Percentiles rank a stretch among this genome's conserved stretches.
These are phyloP conservation scores for Torulaspora microellipsoides DNA, from an alignment of 805 yeast genomes.

Conservation along the genomic window DNA sequence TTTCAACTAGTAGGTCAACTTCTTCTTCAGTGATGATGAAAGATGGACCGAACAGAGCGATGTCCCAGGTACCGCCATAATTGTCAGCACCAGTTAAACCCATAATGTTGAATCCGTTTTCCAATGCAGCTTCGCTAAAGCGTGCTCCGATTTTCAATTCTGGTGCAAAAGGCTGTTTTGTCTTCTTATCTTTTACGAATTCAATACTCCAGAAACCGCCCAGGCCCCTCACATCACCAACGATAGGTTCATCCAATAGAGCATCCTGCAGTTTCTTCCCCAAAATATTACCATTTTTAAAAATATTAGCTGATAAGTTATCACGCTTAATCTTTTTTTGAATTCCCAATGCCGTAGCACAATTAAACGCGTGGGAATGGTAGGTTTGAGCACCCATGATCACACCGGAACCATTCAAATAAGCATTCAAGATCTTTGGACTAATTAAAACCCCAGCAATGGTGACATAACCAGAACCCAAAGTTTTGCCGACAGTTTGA, in stretches of 20 bases:
- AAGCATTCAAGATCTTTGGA: constrained; percentile 39
- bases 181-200: constrained; percentile 47
- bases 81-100: constrained; percentile 43
- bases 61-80: constrained; percentile 40
- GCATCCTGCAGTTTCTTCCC: constrained; percentile 37
- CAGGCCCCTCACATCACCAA: constrained; percentile 59
- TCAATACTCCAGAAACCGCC: constrained; percentile 60
- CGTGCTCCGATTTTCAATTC: constrained; percentile 36
- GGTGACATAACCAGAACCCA: constrained; percentile 48
- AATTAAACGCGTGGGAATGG: constrained; percentile 46
- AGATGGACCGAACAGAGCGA: constrained; percentile 46
- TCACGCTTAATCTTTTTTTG: constrained; percentile 39
- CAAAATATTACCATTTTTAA: constrained; percentile 41
- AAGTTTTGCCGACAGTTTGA: constrained; percentile 45
- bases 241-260: constrained; percentile 34
- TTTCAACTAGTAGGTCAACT: constrained; percentile 40
- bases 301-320: constrained; percentile 40
- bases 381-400: constrained; percentile 49
- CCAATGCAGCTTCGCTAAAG: constrained; percentile 35
- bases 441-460: constrained; percentile 44
- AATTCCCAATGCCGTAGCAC: constrained; percentile 44
- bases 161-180: constrained; percentile 46
- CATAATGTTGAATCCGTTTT: constrained; percentile 47
- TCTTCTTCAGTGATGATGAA: constrained; percentile 41
- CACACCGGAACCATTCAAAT: constrained; percentile 38